Base-by-base conservation (phyloP, 1,284 basidiomycete genomes). In the Microbotryum intermedium region DNA sequence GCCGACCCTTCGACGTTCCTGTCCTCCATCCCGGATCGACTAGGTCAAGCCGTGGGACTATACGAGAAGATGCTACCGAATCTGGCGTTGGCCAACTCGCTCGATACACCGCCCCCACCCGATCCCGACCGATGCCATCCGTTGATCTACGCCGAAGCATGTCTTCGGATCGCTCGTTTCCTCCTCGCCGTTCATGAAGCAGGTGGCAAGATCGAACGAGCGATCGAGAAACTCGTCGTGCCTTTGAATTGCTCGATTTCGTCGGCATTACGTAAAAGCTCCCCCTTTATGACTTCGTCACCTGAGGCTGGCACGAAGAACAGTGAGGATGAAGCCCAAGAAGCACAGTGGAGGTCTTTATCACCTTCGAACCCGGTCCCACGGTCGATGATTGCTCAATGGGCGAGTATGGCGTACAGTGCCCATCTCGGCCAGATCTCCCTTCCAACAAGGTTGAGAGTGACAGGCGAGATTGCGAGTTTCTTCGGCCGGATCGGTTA, bases 401-500 rank as follows among this genome's bases (percentile, higher is more conserved):
- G 59, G 60, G 29, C 61, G 46, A 57, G 56, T 29, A 11, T 25
- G 25, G 66, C 66, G 23, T 68, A 68, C 55, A 58, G 59, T 2
- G 57, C 66, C 1, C 59, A 63, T 30, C 59, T 68, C 28, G 52
- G 57, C 4, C 29, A 26, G 3, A 80, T 94, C 49, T 84, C 84
- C 21, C 79, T 84, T 45, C 79, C 84, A 46, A 87, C 90, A 66
- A 83, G 89, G 39, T 80, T 94, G 34, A 76, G 80, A 11, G 76
- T 86, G 11, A 77, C 90, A 46, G 83, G 86, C 63, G 80, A 81
- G 44, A 81, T 85, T 47, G 86, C 86, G 0, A 83, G 83, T 64
- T 75, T 90, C 51, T 91, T 87, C 72, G 80, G 84, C 11, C 85
- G 82, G 67, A 73, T 95, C 2, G 88, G 87, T 9, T 87, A 90